A percentile compares a stretch with the other conserved stretches of the same genome.
Evolutionary conservation across 2,329 filamentous ascomycete genomes (phyloP).

Genomic region (Aspergillus aculeatinus): DNA sequence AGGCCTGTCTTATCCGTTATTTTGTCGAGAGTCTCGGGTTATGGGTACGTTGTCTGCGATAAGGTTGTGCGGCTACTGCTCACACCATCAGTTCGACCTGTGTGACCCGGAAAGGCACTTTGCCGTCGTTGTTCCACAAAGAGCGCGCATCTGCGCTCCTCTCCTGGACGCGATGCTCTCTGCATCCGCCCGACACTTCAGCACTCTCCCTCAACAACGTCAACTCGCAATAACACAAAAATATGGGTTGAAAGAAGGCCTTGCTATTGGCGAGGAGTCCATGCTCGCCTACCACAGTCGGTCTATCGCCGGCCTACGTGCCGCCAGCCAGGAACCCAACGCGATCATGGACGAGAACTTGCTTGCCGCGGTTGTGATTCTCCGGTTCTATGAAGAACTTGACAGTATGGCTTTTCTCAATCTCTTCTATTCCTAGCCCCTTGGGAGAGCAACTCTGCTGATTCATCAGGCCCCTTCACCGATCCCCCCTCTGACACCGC

Average conservation of each 20-base stretch:
- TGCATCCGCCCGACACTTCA: conserved; percentile 38
- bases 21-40: conserved; percentile 20
- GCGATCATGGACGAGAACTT: conserved; percentile 20
- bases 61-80: conserved; percentile 23
- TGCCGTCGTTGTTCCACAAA: conserved; percentile 39
- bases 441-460: neutral
- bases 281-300: conserved; percentile 41
- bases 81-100: conserved; percentile 34
- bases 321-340: conserved; percentile 19
- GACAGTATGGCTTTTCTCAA: conserved; percentile 19
- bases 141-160: conserved; percentile 41
- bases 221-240: conserved; percentile 12
- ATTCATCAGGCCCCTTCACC: conserved; percentile 19
- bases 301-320: conserved; percentile 40
- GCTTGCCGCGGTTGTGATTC: conserved; percentile 41
- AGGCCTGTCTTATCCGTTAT: conserved; percentile 20
- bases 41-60: conserved; percentile 13
- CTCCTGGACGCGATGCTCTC: conserved; percentile 39
- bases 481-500: conserved; percentile 19
- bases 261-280: conserved; percentile 26
- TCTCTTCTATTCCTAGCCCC: no score
- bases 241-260: conserved; percentile 18
- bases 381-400: conserved; percentile 46
- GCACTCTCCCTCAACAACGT: conserved; percentile 16
- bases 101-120: conserved; percentile 44